phyloP scores from a whole-genome alignment of 352 stramenopile species.

The Phytophthora colocasiae region DNA sequence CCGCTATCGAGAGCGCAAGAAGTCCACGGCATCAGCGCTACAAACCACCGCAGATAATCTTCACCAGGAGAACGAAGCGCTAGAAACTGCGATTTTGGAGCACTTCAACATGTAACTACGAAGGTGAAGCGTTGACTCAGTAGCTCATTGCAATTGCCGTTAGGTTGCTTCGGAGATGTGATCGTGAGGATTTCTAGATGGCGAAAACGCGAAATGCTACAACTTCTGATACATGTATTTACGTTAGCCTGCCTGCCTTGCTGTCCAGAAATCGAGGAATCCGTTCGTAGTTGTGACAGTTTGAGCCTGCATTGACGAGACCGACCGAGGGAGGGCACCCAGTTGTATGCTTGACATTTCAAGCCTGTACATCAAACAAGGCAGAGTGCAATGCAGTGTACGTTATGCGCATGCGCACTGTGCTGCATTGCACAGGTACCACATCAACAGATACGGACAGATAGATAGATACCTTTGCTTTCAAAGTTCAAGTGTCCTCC shows the following conservation, averaged over 20 bases:
- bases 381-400: too few relatives aligned
- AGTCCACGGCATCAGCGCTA: constrained; percentile 39
- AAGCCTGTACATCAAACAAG: too few relatives aligned
- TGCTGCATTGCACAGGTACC: background rate
- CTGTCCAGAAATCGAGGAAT: background rate
- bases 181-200: too few relatives aligned
- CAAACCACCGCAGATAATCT: constrained; percentile 53
- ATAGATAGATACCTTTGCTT: background rate
- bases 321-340: too few relatives aligned
- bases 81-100: constrained; percentile 47
- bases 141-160: too few relatives aligned
- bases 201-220: too few relatives aligned
- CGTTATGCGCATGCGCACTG: background rate
- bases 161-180: background rate
- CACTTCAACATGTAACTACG: constrained; percentile 14
- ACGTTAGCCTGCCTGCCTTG: background rate
- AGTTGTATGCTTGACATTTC: background rate
- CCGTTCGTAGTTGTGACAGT: too few relatives aligned
- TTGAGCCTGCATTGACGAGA: too few relatives aligned
- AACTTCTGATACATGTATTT: too few relatives aligned
- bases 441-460: constrained; percentile 2
- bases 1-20: constrained; percentile 59
- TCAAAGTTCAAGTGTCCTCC: constrained; percentile 18
- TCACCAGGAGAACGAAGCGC: constrained; percentile 52
- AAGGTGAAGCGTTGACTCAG: background rate